phyloP scores from a whole-genome alignment of 495 filamentous ascomycete genomes.

The Tetracladium marchalianum region DNA sequence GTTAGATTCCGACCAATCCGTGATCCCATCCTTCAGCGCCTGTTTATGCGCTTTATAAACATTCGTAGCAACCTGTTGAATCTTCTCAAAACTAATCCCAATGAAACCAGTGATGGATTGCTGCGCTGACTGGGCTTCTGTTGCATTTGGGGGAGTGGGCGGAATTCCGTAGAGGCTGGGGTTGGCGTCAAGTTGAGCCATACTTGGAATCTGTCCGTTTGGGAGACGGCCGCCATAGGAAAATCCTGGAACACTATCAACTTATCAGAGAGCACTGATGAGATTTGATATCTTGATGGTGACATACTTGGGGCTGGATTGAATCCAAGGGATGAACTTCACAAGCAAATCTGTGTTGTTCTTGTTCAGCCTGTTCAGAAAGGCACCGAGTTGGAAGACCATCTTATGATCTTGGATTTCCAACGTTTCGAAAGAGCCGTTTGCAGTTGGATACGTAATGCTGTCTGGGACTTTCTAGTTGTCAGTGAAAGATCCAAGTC shows the following conservation, averaged over 20 bases:
- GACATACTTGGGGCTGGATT: slow-evolving; percentile 23
- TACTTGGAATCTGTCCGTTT: slow-evolving; percentile 3
- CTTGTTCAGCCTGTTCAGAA: slow-evolving; percentile 48
- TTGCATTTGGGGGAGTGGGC: not conserved
- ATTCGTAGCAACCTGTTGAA: slow-evolving; percentile 36
- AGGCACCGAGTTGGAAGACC: slow-evolving; percentile 50
- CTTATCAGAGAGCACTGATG: no score
- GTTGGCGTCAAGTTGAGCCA: not conserved
- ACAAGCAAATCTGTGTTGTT: slow-evolving; percentile 41
- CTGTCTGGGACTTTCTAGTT: slow-evolving; percentile 29
- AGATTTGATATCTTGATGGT: no score
- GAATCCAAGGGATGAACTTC: slow-evolving; percentile 57
- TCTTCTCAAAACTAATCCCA: not conserved
- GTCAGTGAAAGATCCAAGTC: no score
- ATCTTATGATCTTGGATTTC: slow-evolving; percentile 48
- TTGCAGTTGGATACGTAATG: slow-evolving; percentile 36
- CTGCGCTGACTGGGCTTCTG: not conserved
- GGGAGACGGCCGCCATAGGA: not conserved
- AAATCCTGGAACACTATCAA: not conserved
- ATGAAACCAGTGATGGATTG: not conserved
- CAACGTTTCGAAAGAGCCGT: slow-evolving; percentile 33
- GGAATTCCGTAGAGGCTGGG: not conserved
- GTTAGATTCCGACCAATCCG: slow-evolving; percentile 51
- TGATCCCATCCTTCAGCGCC: slow-evolving; percentile 25
- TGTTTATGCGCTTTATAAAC: slow-evolving; percentile 55